These are phyloP conservation scores for Pelargonium australe DNA, from an alignment of 441 rosid genomes.

Conservation along the genomic window DNA sequence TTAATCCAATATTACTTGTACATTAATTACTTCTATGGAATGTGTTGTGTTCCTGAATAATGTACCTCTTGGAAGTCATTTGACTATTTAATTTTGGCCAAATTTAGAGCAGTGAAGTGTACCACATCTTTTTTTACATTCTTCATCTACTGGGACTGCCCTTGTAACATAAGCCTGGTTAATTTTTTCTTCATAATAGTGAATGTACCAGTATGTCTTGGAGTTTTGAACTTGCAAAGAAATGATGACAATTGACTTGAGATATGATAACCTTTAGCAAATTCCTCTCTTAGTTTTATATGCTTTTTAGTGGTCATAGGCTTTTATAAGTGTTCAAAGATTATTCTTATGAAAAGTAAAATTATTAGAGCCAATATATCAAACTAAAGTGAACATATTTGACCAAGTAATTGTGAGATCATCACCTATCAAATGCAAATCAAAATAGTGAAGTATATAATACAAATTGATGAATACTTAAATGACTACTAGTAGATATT, in stretches of 20 bases:
- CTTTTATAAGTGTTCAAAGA: background rate
- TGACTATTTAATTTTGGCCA: background rate
- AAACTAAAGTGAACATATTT: slow-evolving; percentile 6
- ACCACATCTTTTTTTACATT: background rate
- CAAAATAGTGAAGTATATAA: slow-evolving; percentile 5
- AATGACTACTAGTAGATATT: background rate
- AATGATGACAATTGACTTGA: background rate
- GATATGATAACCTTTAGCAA: background rate
- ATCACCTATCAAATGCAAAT: slow-evolving; percentile 9
- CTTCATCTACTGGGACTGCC: background rate
- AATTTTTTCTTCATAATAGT: background rate
- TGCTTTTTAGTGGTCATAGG: slow-evolving; percentile 5
- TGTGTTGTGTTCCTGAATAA: background rate
- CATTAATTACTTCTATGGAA: background rate
- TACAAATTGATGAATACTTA: background rate
- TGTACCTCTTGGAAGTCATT: slow-evolving; percentile 8
- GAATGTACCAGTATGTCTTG: background rate
- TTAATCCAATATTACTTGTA: slow-evolving; percentile 6
- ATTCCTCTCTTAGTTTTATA: background rate
- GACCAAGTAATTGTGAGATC: background rate
- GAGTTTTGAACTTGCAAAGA: background rate
- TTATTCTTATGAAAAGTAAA: slow-evolving; percentile 8
- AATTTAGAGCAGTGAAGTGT: background rate
- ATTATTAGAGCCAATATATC: background rate
- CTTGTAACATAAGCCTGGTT: background rate